Base-by-base conservation (phyloP, 2,329 filamentous ascomycete genomes). In the Aspergillus sergii region DNA sequence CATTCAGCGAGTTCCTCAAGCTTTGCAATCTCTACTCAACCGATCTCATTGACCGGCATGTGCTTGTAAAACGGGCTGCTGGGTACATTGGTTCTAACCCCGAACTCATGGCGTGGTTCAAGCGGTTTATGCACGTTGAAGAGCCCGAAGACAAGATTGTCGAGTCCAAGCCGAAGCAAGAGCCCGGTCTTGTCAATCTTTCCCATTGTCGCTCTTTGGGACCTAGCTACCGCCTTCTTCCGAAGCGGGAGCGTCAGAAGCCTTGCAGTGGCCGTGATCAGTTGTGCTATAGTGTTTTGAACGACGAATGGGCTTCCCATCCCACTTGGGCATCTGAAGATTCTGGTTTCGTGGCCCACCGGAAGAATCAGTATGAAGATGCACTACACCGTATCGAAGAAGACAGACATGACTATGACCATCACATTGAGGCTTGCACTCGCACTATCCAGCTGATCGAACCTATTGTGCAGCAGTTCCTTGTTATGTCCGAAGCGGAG, bases 301-400 rank as follows among this genome's bases (percentile, higher is more conserved):
- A 99, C 69, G 95, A 99, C 71, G 92, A 97, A 69, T 99, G 95
- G 95, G 95, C 95, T 2, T 98, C 94, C 30, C 95, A 99, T 79
- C 95, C 95, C 4, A 99, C 95, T 0, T 99, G 95, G 95, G 95
- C 94, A 1, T 98, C 94, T 1, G 95, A 99, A 78, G 95, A 99
- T 75, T 96, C 92, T 51, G 95, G 95, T 0, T 99, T 99, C 71
- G 94, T 99, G 64, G 95, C 95, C 14, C 95, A 99, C 79, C 89
- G 94, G 66, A 99, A 99, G 85, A 99, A 99, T 71, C 88, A 91
- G 60, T 96, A 91, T 68, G 95, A 99, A 77, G 95, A 99, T 78
- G 91, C 91, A 36, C 87, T 99, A 10, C 95, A 99, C 75, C 87
- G 95, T 23, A 97, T 99, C 64, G 95, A 99, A 78, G 95, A 99